A percentile compares a stretch with the other conserved stretches of the same genome.
These are phyloP conservation scores for Kurtzmaniella quercitrusa DNA, from an alignment of 1,139 yeast species.

Conservation along the genomic window DNA sequence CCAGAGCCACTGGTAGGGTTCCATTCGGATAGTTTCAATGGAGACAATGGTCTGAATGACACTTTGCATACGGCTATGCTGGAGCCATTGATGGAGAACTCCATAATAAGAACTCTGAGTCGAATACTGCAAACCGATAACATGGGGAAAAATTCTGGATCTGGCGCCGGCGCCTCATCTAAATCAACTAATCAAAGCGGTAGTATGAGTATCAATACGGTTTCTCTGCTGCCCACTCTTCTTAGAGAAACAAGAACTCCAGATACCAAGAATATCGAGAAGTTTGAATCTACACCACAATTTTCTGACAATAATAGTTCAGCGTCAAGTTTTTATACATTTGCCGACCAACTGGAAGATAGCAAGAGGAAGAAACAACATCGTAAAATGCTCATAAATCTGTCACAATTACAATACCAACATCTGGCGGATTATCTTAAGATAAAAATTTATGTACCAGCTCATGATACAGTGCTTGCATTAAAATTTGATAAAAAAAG, in stretches of 20 bases:
- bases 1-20: constrained; percentile 1
- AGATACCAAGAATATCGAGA: not conserved
- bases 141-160: not conserved
- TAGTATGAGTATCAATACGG: not conserved
- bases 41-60: not conserved
- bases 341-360: not conserved
- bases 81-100: not conserved
- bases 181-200: not conserved
- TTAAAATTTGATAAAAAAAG: constrained; percentile 1
- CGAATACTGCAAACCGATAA: not conserved
- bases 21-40: not conserved
- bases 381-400: not conserved
- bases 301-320: not conserved
- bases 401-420: not conserved
- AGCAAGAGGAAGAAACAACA: constrained; percentile 1
- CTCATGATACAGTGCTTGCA: constrained; percentile 2
- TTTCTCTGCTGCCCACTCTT: not conserved
- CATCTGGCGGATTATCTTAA: not conserved
- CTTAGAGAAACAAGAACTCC: not conserved
- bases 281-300: not conserved
- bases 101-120: constrained; percentile 2
- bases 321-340: not conserved
- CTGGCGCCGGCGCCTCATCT: not conserved
- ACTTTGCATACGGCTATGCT: constrained; percentile 1
- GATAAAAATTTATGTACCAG: not conserved